phyloP scores from a whole-genome alignment of 2,329 filamentous ascomycete species.

The Fusarium decemcellulare region DNA sequence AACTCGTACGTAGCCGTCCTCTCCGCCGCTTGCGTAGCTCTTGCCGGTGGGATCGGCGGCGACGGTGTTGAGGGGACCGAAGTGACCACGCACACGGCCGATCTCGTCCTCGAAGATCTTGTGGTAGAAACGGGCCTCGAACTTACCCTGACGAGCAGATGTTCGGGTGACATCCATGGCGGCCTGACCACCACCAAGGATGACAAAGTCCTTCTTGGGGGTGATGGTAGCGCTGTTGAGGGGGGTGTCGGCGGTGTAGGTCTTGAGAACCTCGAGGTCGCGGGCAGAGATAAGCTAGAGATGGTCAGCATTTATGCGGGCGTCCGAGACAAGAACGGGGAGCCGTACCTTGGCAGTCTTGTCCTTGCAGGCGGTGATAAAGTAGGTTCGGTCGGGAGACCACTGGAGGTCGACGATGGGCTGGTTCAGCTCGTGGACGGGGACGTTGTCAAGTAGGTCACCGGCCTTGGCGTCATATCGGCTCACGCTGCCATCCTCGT shows the following conservation, averaged over 20 bases:
- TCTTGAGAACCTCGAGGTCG: constrained; percentile 94
- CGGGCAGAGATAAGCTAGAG: constrained; percentile 82
- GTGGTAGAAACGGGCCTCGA: constrained; percentile 99
- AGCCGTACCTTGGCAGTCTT: constrained; percentile 87
- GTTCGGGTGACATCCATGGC: constrained; percentile 99
- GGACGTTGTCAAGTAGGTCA: constrained; percentile 84
- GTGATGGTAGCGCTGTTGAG: constrained; percentile 97
- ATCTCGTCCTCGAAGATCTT: constrained; percentile 99
- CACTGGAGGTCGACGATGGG: constrained; percentile 96
- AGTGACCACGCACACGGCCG: constrained; percentile 95
- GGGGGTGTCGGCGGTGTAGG: constrained; percentile 91
- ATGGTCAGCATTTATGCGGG: constrained; percentile 23
- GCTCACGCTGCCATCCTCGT: constrained; percentile 95
- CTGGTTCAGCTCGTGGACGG: constrained; percentile 87
- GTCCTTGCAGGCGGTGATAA: constrained; percentile 98
- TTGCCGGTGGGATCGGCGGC: constrained; percentile 93
- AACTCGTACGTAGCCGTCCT: constrained; percentile 98
- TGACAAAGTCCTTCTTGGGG: constrained; percentile 96
- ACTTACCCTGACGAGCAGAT: constrained; percentile 94
- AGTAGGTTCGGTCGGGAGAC: constrained; percentile 94
- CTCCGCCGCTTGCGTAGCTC: constrained; percentile 94
- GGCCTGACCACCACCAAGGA: constrained; percentile 97
- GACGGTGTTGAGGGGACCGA: constrained; percentile 96
- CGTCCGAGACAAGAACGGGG: not conserved
- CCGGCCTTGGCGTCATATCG: constrained; percentile 94